phyloP scores from a whole-genome alignment of 495 filamentous ascomycete genomes.

The Friedmanniomyces endolithicus region DNA sequence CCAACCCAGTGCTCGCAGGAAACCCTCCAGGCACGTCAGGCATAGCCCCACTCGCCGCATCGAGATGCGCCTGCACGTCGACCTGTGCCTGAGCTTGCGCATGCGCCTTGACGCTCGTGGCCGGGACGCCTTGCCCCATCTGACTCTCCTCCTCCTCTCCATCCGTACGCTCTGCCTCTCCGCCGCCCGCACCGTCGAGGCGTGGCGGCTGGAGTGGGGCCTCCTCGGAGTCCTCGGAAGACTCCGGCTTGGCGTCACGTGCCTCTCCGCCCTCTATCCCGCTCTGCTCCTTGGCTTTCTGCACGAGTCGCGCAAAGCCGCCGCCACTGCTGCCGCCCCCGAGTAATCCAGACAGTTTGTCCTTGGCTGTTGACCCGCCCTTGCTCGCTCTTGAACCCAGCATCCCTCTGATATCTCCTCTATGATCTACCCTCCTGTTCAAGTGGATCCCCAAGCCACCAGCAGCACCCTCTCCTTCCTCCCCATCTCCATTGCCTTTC shows the following conservation, averaged over 20 bases:
- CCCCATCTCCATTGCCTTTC: too few relatives aligned
- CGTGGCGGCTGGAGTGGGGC: background rate
- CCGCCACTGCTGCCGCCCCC: background rate
- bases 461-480: too few relatives aligned
- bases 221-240: background rate
- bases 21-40: slow-evolving; percentile 1
- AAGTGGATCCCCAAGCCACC: slow-evolving; percentile 37
- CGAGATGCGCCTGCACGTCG: background rate
- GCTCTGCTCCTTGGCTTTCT: slow-evolving; percentile 1
- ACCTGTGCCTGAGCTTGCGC: background rate
- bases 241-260: background rate
- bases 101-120: background rate
- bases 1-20: background rate
- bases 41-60: slow-evolving; percentile 1
- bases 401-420: slow-evolving; percentile 17
- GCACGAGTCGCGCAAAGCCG: slow-evolving; percentile 1
- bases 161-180: too few relatives aligned
- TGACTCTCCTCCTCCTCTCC: background rate
- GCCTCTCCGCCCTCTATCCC: too few relatives aligned
- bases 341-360: background rate
- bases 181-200: background rate
- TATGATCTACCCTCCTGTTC: slow-evolving; percentile 47
- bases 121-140: background rate
- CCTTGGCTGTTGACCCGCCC: background rate
- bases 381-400: background rate